These are phyloP conservation scores for Ganoderma multipileum DNA, from an alignment of 1,284 basidiomycete genomes.

Conservation along the genomic window DNA sequence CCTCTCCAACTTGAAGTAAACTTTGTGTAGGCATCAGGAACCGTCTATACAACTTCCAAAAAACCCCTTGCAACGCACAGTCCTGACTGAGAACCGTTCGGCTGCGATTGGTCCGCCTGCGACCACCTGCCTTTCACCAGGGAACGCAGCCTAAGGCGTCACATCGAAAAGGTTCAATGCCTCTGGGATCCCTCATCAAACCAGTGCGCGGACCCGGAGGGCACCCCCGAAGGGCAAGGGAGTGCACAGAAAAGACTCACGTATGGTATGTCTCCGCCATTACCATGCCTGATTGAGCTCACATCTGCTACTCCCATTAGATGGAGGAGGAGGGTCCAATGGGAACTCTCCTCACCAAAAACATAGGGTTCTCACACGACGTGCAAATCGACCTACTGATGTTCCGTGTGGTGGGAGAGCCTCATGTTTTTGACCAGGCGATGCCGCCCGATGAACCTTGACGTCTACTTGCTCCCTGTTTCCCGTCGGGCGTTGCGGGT, in stretches of 20 bases:
- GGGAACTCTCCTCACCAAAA: not conserved
- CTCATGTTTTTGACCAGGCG: not conserved
- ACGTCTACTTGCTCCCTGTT: not conserved
- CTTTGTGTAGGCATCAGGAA: not conserved
- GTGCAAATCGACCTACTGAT: not conserved
- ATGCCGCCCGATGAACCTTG: not conserved
- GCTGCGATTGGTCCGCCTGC: not conserved
- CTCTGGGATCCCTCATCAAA: not conserved
- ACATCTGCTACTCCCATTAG: not conserved
- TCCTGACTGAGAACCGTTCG: not conserved
- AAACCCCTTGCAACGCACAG: not conserved
- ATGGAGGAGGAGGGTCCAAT: not conserved
- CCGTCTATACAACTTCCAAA: not conserved
- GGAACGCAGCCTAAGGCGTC: not conserved
- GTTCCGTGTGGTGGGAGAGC: not conserved
- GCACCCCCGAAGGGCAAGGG: not conserved
- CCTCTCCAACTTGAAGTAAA: not conserved
- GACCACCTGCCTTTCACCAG: not conserved
- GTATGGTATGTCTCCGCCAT: not conserved
- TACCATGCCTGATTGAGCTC: not conserved
- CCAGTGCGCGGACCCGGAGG: too few relatives aligned
- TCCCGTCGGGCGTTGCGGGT: not conserved
- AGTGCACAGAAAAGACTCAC: not conserved
- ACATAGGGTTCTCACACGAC: not conserved
- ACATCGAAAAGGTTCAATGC: not conserved